These are phyloP conservation scores for Arabidopsis hybrid DNA, from an alignment of 441 rosid genomes.

Conservation along the genomic window DNA sequence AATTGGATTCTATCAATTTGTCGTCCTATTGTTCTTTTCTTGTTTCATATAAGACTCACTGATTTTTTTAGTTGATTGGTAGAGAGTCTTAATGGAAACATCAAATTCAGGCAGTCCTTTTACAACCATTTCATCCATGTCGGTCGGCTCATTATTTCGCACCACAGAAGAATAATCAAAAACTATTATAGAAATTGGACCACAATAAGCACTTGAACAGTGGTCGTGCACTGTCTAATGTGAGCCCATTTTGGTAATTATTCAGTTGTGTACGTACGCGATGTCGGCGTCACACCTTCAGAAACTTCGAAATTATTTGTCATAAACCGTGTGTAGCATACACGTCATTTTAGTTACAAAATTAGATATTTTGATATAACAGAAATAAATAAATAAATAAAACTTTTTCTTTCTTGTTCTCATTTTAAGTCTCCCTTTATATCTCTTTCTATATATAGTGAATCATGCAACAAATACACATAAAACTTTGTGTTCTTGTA, in stretches of 20 bases:
- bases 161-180: conserved; percentile 28
- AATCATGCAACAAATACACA: conserved; percentile 13
- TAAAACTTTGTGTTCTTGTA: conserved; percentile 19
- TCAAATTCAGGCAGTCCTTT: conserved; percentile 16
- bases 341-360: not conserved
- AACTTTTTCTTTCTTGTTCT: too few species aligned
- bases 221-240: conserved; percentile 3
- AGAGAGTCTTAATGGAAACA: conserved; percentile 22
- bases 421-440: not conserved
- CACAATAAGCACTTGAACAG: not conserved
- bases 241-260: conserved; percentile 20
- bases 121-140: conserved; percentile 23
- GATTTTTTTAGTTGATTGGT: not conserved
- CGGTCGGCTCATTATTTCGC: conserved; percentile 16
- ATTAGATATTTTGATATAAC: conserved; percentile 15
- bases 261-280: not conserved
- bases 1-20: conserved; percentile 7
- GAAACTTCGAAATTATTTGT: not conserved
- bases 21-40: not conserved
- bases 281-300: not conserved
- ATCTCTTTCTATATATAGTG: conserved; percentile 17
- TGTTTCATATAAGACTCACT: not conserved
- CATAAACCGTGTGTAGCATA: not conserved
- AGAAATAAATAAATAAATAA: not conserved
- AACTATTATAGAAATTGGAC: conserved; percentile 19